Percentiles rank a stretch among this genome's conserved stretches.
These are phyloP conservation scores for Solanum tarijense DNA, from an alignment of 257 asterid species.

Conservation along the genomic window DNA sequence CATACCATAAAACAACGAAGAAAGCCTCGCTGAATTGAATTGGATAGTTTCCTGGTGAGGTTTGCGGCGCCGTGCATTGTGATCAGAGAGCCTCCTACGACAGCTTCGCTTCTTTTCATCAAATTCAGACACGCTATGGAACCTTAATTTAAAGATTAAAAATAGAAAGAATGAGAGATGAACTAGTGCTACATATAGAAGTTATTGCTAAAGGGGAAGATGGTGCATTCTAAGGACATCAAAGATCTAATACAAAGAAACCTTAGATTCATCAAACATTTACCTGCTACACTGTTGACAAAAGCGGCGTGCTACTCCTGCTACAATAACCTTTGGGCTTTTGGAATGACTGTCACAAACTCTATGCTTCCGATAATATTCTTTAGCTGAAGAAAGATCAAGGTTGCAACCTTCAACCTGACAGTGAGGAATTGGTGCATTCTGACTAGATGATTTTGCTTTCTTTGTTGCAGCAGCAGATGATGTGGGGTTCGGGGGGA, in stretches of 20 bases:
- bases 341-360: conserved; percentile 83
- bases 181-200: not conserved
- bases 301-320: conserved; percentile 74
- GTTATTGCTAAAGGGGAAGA: not conserved
- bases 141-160: conserved; percentile 36
- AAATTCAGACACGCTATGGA: conserved; percentile 73
- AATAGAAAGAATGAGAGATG: not conserved
- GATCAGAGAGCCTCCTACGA: conserved; percentile 83
- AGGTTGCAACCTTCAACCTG: conserved; percentile 75
- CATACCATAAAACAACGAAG: conserved; percentile 61
- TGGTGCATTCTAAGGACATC: not conserved
- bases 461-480: conserved; percentile 36
- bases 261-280: not conserved
- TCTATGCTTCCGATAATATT: conserved; percentile 80
- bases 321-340: conserved; percentile 52
- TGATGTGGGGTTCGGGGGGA: conserved; percentile 31
- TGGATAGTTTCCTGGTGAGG: conserved; percentile 64
- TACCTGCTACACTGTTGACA: conserved; percentile 99
- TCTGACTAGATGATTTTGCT: conserved; percentile 33
- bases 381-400: conserved; percentile 74
- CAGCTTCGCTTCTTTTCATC: conserved; percentile 95
- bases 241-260: not conserved
- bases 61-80: conserved; percentile 89
- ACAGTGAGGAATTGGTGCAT: conserved; percentile 36
- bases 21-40: conserved; percentile 44